These are phyloP conservation scores for Arthrinium phaeospermum DNA, from an alignment of 2,329 filamentous ascomycete genomes.

Conservation along the genomic window DNA sequence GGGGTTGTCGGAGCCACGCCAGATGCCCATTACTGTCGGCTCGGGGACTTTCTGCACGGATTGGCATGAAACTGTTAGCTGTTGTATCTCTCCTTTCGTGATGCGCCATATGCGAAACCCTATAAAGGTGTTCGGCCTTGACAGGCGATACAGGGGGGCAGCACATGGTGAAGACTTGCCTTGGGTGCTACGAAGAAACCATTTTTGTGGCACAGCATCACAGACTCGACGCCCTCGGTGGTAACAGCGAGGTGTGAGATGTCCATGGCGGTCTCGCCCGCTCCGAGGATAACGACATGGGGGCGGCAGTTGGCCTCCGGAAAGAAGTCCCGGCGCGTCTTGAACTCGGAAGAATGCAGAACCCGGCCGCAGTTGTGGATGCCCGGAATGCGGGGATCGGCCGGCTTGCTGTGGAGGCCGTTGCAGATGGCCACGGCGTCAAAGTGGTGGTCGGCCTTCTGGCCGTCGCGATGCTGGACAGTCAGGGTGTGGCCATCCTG, in stretches of 20 bases:
- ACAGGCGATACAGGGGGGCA: not conserved
- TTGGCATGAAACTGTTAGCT: not conserved
- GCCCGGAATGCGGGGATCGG: conserved; percentile 46
- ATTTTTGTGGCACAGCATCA: conserved; percentile 51
- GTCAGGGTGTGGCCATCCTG: conserved; percentile 30
- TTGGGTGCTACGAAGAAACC: conserved; percentile 54
- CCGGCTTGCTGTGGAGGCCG: conserved; percentile 49
- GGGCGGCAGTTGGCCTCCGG: conserved; percentile 36
- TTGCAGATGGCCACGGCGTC: conserved; percentile 54
- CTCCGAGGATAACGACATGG: conserved; percentile 50
- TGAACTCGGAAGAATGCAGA: conserved; percentile 51
- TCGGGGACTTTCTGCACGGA: conserved; percentile 20
- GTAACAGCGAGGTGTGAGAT: conserved; percentile 51
- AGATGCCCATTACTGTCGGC: conserved; percentile 31
- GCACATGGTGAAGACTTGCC: conserved; percentile 31
- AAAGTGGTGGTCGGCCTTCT: conserved; percentile 40
- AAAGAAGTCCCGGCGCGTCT: conserved; percentile 46
- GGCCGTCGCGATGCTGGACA: conserved; percentile 23
- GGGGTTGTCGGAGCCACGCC: conserved; percentile 36
- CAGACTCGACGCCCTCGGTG: conserved; percentile 43
- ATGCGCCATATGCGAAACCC: not conserved
- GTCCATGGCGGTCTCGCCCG: conserved; percentile 54
- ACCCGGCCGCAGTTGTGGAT: conserved; percentile 43
- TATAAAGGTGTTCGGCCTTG: not conserved
- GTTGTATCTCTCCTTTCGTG: not conserved